These are phyloP conservation scores for Macroventuria anomochaeta DNA, from an alignment of 2,329 filamentous ascomycete genomes.

Conservation along the genomic window DNA sequence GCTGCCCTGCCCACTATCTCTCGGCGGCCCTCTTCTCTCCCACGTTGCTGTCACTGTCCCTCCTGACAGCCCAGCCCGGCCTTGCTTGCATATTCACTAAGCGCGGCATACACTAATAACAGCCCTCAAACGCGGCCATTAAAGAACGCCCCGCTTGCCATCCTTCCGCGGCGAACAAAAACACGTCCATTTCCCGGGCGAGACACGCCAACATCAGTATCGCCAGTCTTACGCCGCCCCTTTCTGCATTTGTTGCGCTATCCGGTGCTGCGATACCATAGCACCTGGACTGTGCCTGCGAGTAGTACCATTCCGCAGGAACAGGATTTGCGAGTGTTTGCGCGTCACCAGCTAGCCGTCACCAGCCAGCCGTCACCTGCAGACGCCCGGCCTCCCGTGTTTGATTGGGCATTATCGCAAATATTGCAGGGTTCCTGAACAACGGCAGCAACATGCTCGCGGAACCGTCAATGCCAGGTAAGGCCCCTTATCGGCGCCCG, in stretches of 20 bases:
- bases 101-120: slow-evolving; percentile 27
- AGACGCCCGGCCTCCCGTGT: slow-evolving; percentile 31
- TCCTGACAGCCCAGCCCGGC: slow-evolving; percentile 9
- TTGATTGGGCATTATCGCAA: slow-evolving; percentile 43
- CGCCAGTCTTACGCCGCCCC: slow-evolving; percentile 41
- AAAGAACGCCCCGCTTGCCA: slow-evolving; percentile 28
- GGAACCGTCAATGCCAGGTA: slow-evolving; percentile 53
- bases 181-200: slow-evolving; percentile 27
- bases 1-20: slow-evolving; percentile 2
- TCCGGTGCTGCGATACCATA: slow-evolving; percentile 5
- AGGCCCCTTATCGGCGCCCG: slow-evolving; percentile 42
- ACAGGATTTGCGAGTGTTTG: slow-evolving; percentile 23
- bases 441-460: slow-evolving; percentile 51
- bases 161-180: slow-evolving; percentile 21
- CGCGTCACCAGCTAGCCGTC: slow-evolving; percentile 33
- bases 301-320: slow-evolving; percentile 18
- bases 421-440: slow-evolving; percentile 39
- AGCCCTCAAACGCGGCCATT: slow-evolving; percentile 21
- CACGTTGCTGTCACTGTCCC: slow-evolving; percentile 11
- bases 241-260: slow-evolving; percentile 17
- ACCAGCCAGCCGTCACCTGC: slow-evolving; percentile 25
- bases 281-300: slow-evolving; percentile 9
- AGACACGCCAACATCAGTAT: slow-evolving; percentile 39
- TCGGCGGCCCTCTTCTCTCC: slow-evolving; percentile 8
- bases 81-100: slow-evolving; percentile 21